phyloP scores from a whole-genome alignment of 495 filamentous ascomycete genomes.

The Daldinia childiae region DNA sequence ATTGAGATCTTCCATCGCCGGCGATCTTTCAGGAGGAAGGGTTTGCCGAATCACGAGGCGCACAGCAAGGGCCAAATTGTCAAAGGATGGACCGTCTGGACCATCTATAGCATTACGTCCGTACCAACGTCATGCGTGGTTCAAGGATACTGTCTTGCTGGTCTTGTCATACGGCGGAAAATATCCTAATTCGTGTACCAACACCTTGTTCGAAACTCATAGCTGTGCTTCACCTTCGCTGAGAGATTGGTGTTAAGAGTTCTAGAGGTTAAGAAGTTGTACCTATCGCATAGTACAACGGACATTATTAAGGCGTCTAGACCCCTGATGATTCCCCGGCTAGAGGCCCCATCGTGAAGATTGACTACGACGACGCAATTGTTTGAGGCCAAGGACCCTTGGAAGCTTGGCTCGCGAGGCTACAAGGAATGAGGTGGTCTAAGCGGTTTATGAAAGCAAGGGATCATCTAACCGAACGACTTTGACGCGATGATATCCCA shows the following conservation, averaged over 20 bases:
- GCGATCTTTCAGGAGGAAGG: conserved; percentile 36
- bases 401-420: conserved; percentile 18
- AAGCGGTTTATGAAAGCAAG: conserved; percentile 25
- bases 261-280: conserved; percentile 5
- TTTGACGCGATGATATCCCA: conserved; percentile 30
- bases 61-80: conserved; percentile 20
- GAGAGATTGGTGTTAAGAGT: not conserved
- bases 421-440: conserved; percentile 32
- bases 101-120: conserved; percentile 1
- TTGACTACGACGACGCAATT: conserved; percentile 26
- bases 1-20: conserved; percentile 43
- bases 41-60: conserved; percentile 38
- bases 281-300: conserved; percentile 13
- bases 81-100: conserved; percentile 23
- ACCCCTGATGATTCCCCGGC: conserved; percentile 11
- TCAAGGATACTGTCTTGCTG: conserved; percentile 27
- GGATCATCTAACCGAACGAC: conserved; percentile 13
- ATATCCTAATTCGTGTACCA: conserved; percentile 19
- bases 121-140: conserved; percentile 23
- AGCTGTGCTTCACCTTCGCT: conserved; percentile 17
- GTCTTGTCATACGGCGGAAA: conserved; percentile 37
- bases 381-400: conserved; percentile 40
- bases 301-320: conserved; percentile 15
- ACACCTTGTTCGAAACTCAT: conserved; percentile 26
- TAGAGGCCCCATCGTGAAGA: conserved; percentile 23